These are phyloP conservation scores for Candida ortonii DNA, from an alignment of 805 yeast genomes.

Conservation along the genomic window DNA sequence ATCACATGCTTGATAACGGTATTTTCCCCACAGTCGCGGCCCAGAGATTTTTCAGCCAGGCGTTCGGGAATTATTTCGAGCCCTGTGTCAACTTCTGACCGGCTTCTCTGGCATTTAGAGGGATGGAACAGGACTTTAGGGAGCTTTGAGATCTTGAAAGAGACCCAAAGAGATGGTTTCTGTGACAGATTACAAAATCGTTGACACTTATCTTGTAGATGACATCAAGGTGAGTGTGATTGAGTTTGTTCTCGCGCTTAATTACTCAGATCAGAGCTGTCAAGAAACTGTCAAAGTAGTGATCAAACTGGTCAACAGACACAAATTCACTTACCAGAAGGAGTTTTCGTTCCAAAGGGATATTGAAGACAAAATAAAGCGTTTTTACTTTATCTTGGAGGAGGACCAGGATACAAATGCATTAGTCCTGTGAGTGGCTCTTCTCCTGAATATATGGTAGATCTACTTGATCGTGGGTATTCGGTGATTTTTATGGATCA, in stretches of 20 bases:
- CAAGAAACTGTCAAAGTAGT: slow-evolving; percentile 17
- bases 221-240: slow-evolving; percentile 22
- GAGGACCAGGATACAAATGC: slow-evolving; percentile 55
- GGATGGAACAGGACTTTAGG: background rate
- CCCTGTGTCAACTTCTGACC: no score
- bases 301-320: slow-evolving; percentile 22
- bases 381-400: slow-evolving; percentile 44
- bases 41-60: no score
- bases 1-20: no score
- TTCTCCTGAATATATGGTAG: slow-evolving; percentile 18
- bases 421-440: slow-evolving; percentile 16
- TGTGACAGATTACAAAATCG: no score
- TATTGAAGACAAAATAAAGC: slow-evolving; percentile 26
- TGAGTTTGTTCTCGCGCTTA: slow-evolving; percentile 28
- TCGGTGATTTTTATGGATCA: slow-evolving; percentile 47
- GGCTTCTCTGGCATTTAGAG: background rate
- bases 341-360: slow-evolving; percentile 11
- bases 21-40: no score
- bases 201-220: slow-evolving; percentile 21
- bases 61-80: no score
- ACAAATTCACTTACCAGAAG: slow-evolving; percentile 2
- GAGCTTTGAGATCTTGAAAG: no score
- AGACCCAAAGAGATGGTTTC: no score
- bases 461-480: slow-evolving; percentile 19
- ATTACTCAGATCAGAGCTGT: slow-evolving; percentile 14